Percentiles rank a stretch among this genome's conserved stretches.
Evolutionary conservation across 2,329 filamentous ascomycete species (phyloP).

Genomic region (Xylariaceae sp.): DNA sequence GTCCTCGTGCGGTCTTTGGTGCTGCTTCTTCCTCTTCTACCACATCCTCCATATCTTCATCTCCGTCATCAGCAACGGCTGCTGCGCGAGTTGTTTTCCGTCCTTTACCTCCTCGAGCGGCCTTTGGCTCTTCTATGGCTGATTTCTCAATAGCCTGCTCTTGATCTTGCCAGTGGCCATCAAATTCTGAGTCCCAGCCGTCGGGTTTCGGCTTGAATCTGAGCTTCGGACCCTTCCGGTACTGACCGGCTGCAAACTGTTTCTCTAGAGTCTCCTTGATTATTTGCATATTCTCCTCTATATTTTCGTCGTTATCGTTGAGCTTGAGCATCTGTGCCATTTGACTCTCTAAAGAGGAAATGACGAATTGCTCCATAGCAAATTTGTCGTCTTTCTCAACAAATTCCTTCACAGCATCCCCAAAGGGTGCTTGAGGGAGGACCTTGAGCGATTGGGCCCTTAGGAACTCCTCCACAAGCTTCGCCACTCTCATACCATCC

Average conservation of each 20-base stretch:
- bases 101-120: conserved; percentile 29
- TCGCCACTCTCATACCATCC: conserved; percentile 82
- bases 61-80: conserved; percentile 43
- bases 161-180: conserved; percentile 81
- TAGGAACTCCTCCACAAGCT: conserved; percentile 83
- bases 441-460: conserved; percentile 90
- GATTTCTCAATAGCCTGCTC: conserved; percentile 58
- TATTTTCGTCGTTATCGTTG: conserved; percentile 63
- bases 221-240: conserved; percentile 49
- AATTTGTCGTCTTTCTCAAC: conserved; percentile 95
- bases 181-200: conserved; percentile 83
- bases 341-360: conserved; percentile 65
- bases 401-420: conserved; percentile 87
- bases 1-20: conserved; percentile 23
- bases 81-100: conserved; percentile 32
- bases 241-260: conserved; percentile 61
- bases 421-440: conserved; percentile 85
- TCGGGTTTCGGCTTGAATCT: conserved; percentile 72
- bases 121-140: conserved; percentile 7
- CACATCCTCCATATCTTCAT: conserved; percentile 47
- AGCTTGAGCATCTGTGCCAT: conserved; percentile 66
- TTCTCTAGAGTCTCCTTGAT: conserved; percentile 68
- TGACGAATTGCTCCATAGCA: conserved; percentile 78
- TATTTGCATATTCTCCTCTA: conserved; percentile 70
- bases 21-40: conserved; percentile 43